Percentiles rank a stretch among this genome's conserved stretches.
Conservation (phyloP, 2,329 filamentous ascomycete genomes). For the Phialophora expanda region DNA sequence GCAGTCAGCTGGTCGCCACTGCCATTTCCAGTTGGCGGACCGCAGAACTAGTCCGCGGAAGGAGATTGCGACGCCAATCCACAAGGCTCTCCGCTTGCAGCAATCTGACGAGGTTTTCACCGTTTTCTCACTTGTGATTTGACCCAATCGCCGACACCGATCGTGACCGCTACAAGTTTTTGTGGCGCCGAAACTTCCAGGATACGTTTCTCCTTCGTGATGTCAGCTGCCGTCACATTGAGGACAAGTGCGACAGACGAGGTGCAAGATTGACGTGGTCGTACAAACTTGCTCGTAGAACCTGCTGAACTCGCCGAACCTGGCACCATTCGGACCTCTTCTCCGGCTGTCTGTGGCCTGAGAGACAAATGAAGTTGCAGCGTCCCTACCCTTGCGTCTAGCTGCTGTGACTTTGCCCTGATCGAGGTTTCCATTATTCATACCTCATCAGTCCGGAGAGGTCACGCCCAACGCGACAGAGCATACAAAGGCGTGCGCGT, state of each 20-base stretch:
- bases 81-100: not conserved
- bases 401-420: constrained; percentile 21
- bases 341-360: not conserved
- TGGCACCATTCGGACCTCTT: not conserved
- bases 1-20: constrained; percentile 6
- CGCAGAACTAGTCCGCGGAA: not conserved
- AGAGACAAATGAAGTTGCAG: constrained; percentile 1
- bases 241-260: not conserved
- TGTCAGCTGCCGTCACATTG: not conserved
- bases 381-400: constrained; percentile 8
- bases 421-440: constrained; percentile 39
- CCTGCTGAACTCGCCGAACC: not conserved
- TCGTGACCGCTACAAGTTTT: not conserved
- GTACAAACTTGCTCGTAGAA: constrained; percentile 4
- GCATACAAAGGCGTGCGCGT: constrained; percentile 29
- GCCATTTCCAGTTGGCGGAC: constrained; percentile 8
- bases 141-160: not conserved
- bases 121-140: not conserved
- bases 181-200: not conserved
- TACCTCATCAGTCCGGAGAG: constrained; percentile 21
- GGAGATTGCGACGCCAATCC: not conserved
- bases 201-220: not conserved
- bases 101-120: not conserved
- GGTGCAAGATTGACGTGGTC: not conserved
- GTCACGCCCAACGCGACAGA: constrained; percentile 24